Evolutionary conservation across 768 basidiomycete species (phyloP), one percentile per base, ranked within the genome.

Genomic region (Kwoniella botswanensis): DNA sequence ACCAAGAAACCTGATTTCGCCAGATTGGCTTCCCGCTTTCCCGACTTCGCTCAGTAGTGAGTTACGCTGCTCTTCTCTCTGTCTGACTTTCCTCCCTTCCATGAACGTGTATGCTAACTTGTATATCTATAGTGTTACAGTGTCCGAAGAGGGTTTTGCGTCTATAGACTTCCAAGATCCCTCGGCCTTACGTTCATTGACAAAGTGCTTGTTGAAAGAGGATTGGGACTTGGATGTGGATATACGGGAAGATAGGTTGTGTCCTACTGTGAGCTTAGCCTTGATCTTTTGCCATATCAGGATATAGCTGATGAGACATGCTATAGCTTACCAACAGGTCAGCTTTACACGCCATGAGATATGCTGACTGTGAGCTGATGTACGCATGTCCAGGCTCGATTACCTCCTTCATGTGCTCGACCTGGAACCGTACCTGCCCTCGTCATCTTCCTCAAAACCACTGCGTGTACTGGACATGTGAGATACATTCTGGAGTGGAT

Each of bases 121-220:
- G 21, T 46, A 61, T 18, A 59, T 52, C 2, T 18, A 7, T 42
- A 78, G 79, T 63, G 76, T 78, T 1, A 74, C 61, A 24, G 42
- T 71, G 6, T 67, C 66, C 1, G 71, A 70, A 3, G 75, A 15
- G 26, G 78, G 55, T n/a, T 74, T 68, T 72, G 81, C 83, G 2
- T 87, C 86, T 0, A 90, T 97, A 68, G 88, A 97, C 80, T 98
- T 94, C 80, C 88, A 90, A 76, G 86, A 91, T 77, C 86, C 88
- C n/a, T 80, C 80, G 1, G 89, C 92, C 3, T 90, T 92, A 81
- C 87, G 95, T 77, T 86, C 88, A 55, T 85, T 97, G 74, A 96
- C 95, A 2, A 86, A 90, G 75, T 92, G 92, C 0, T 86, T 98
- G 24, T 86, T 96, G 41, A 84, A 86, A 71, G 86, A 89, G 35